Base-by-base conservation (phyloP, 2,329 filamentous ascomycete genomes). In the Colletotrichum sp. region DNA sequence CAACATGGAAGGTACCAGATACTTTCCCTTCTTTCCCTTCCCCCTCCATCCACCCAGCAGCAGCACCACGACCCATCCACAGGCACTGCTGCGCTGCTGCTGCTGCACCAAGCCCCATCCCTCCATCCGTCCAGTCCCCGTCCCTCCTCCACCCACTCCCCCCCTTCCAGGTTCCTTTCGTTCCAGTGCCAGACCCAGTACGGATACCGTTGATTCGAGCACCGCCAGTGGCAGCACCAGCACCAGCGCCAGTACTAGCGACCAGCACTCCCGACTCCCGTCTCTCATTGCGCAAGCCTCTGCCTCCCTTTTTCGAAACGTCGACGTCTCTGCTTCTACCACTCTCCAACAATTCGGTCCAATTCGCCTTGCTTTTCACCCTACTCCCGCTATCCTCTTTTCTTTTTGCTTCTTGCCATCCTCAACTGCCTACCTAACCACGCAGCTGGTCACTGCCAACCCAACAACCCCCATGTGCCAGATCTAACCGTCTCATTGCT, bases 291-390 rank as follows among this genome's bases (percentile, higher is more conserved):
- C 65, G 72, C 69, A 71, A 64, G 66, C 66, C 67, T 32, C 18
- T 57, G 57, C 69, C 70, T 72, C 73, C 73, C 68, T 60, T 69
- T 68, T 64, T 55, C 63, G 70, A 76, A 72, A 69, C 70, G 64
- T 59, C 70, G 36, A 39, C 36, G 63, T 68, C 69, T 72, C 62
- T 52, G 44, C 44, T 52, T 21, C 44, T 73, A 49, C 39, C 6
- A 49, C 73, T 59, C 32, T 32, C 32, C 62, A 52, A 73, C 62
- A 63, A 73, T 64, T 57, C 32, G 18, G 21, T 69, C 57, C 73
- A 32, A 65, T 69, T 76, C 64, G 65, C 67, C 71, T 63, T 68
- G 67, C 55, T 63, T 69, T 49, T 60, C 62, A 66, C 64, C 39
- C 65, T 28, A 28, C 59, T 69, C 71, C 16, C 28, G 15, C 28